Evolutionary conservation across 495 filamentous ascomycete species (phyloP), one percentile per base, ranked within the genome.

Genomic region (Aspergillus funiculosus): DNA sequence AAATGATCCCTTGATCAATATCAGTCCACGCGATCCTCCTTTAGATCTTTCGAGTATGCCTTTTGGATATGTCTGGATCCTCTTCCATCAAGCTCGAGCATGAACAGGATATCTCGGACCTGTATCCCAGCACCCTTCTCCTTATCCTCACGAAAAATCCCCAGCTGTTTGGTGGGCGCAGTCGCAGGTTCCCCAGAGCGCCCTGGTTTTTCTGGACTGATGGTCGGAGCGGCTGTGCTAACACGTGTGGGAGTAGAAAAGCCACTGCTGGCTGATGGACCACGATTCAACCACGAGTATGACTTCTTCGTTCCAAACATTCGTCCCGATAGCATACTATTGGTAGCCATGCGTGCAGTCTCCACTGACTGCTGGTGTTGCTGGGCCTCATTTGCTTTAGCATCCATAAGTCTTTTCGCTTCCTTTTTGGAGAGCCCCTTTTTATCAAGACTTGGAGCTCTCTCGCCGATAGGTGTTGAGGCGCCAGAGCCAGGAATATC

Each of bases 401-500:
- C 61, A 31, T 77, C 73, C 15, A 66, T 59, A 37, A 71, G 51
- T 50, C 78, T 81, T 52, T 59, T 73, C 18, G 69, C 62, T 48
- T 75, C 72, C 42, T 77, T 76, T 48, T 77, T 78, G 18, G 67
- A 67, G 21, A 78, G 61, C 15, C 78, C 75, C 52, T 81, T 82
- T 40, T 72, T 74, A 40, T 79, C 77, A 8, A 73, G 41, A 15
- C 64, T 68, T 10, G 75, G 65, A 2, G 72, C 64, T 24, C 60
- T 51, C 9, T 75, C 72, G 4, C 54, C 63, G 15, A 74, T 58
- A 1, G 71, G 59, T 0, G 67, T 68, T 4, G 71, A 69, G 9
- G 69, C 61, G 10, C 64, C 69, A 18, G 74, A 69, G 4, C 62
- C 71, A 8, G 66, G 59, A 1, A 66, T 52, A 21, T 71, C 68